Evolutionary conservation across 2,329 filamentous ascomycete species (phyloP).

Genomic region (Fusarium tricinctum): DNA sequence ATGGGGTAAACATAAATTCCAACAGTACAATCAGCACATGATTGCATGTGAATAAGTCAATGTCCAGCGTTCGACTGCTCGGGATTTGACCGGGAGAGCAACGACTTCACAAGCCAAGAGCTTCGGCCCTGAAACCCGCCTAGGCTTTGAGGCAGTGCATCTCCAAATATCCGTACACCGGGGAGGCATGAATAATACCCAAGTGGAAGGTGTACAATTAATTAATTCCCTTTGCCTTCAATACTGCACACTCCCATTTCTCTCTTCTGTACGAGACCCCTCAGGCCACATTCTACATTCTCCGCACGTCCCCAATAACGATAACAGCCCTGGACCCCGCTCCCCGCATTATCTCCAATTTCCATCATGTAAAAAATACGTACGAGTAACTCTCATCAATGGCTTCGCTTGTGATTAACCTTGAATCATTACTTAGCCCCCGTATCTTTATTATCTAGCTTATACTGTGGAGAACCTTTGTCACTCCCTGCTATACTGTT

Average conservation of each 20-base stretch:
- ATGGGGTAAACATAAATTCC: neutral
- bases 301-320: slow-evolving; percentile 40
- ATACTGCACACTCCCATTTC: neutral
- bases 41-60: neutral
- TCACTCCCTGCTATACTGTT: slow-evolving; percentile 7
- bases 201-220: slow-evolving; percentile 1
- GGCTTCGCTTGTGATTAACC: slow-evolving; percentile 32
- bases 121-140: slow-evolving; percentile 3
- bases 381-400: slow-evolving; percentile 37
- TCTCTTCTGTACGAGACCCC: neutral
- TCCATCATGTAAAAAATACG: slow-evolving; percentile 47
- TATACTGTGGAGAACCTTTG: slow-evolving; percentile 13
- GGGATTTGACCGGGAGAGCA: slow-evolving; percentile 16
- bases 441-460: slow-evolving; percentile 26
- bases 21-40: neutral
- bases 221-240: neutral
- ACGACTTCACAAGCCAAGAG: neutral
- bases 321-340: slow-evolving; percentile 21
- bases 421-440: slow-evolving; percentile 15
- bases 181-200: slow-evolving; percentile 4
- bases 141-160: slow-evolving; percentile 6
- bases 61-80: neutral
- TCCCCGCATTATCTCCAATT: slow-evolving; percentile 44
- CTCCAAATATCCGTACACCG: neutral
- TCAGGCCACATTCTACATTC: slow-evolving; percentile 21